Conservation (phyloP, 768 basidiomycete genomes). For the Amanita molliuscula region DNA sequence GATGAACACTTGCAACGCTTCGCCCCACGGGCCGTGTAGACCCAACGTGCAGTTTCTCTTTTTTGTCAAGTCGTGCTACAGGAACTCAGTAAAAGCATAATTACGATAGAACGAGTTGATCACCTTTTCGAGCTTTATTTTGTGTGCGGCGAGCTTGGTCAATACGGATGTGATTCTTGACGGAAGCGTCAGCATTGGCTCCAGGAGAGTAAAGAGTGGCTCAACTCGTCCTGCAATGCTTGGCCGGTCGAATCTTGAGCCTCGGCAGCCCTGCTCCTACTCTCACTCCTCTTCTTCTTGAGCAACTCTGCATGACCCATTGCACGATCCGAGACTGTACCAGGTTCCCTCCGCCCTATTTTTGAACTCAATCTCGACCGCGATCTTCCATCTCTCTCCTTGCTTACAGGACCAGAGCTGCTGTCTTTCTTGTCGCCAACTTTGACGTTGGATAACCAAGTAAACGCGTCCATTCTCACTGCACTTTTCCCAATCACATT, state of each 20-base stretch:
- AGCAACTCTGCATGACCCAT: slow-evolving; percentile 2
- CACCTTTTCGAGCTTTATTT: slow-evolving; percentile 83
- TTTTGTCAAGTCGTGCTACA: slow-evolving; percentile 7
- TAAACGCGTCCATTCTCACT: slow-evolving; percentile 50
- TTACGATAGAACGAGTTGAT: background rate
- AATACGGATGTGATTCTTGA: slow-evolving; percentile 65
- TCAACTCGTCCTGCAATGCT: slow-evolving; percentile 64
- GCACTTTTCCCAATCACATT: slow-evolving; percentile 38
- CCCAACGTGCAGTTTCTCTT: slow-evolving; percentile 5
- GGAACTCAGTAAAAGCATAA: slow-evolving; percentile 2
- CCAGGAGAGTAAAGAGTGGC: background rate
- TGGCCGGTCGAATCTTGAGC: slow-evolving; percentile 28
- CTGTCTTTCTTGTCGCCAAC: slow-evolving; percentile 46
- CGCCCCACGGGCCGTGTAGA: slow-evolving; percentile 20
- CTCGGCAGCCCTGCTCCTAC: slow-evolving; percentile 25
- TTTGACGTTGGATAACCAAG: slow-evolving; percentile 68
- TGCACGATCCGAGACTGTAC: slow-evolving; percentile 12
- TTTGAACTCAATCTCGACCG: slow-evolving; percentile 36
- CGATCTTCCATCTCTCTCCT: slow-evolving; percentile 12
- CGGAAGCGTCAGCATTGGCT: background rate
- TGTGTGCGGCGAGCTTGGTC: slow-evolving; percentile 50
- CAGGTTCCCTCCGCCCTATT: slow-evolving; percentile 23
- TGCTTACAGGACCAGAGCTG: slow-evolving; percentile 43
- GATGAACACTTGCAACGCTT: slow-evolving; percentile 25
- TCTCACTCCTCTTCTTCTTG: slow-evolving; percentile 36